Evolutionary conservation across 345 rosid genomes (phyloP).

Genomic region (Ceriops decandra): DNA sequence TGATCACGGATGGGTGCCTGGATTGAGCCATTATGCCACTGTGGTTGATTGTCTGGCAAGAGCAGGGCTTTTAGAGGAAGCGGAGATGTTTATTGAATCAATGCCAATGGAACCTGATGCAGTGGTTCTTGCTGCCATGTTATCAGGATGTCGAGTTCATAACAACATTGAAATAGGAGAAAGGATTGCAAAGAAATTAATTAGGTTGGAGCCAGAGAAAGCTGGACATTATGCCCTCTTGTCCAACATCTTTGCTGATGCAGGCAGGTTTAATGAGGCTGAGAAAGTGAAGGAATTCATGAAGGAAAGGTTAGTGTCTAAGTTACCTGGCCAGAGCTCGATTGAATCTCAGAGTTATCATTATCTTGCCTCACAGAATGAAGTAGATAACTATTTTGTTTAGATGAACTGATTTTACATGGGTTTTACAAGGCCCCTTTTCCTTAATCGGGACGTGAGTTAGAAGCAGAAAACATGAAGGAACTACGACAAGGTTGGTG

Average conservation of each 20-base stretch:
- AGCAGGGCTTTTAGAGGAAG: conserved; percentile 57
- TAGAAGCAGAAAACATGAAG: no score
- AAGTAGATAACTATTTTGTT: no score
- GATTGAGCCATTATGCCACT: conserved; percentile 51
- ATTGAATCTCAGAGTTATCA: conserved; percentile 28
- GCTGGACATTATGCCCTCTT: conserved; percentile 53
- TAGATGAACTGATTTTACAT: no score
- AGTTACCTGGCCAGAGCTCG: conserved; percentile 49
- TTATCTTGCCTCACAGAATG: neutral
- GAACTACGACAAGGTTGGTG: no score
- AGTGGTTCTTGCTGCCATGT: conserved; percentile 49
- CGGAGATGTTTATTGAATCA: conserved; percentile 45
- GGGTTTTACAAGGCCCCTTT: no score
- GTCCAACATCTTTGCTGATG: conserved; percentile 44
- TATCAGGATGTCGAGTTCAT: conserved; percentile 52
- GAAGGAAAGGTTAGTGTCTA: conserved; percentile 40
- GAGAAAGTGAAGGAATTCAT: conserved; percentile 46
- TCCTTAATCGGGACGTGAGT: no score
- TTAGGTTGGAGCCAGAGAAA: conserved; percentile 41
- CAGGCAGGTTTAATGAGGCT: conserved; percentile 48
- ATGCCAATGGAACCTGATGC: conserved; percentile 64
- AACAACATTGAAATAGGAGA: conserved; percentile 55
- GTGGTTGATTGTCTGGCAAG: conserved; percentile 57
- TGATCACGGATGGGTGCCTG: conserved; percentile 34
- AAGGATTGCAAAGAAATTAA: conserved; percentile 52